Conservation (phyloP, 2,329 filamentous ascomycete genomes). For the Penicillium griseofulvum region DNA sequence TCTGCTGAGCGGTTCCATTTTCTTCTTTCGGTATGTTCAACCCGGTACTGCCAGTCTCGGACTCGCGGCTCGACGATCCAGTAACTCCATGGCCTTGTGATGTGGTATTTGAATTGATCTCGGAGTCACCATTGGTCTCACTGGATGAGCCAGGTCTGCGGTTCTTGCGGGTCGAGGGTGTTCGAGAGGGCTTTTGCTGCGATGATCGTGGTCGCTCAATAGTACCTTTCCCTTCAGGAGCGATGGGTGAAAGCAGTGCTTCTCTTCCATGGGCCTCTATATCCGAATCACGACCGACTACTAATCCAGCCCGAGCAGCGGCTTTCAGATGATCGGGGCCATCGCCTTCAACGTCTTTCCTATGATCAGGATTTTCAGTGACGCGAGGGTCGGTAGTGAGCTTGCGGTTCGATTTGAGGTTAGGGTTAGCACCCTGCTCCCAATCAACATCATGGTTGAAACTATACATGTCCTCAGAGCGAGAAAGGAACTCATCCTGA, state of each 20-base stretch:
- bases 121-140: constrained; percentile 18
- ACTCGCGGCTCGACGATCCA: constrained; percentile 70
- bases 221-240: constrained; percentile 63
- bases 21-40: constrained; percentile 49
- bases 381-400: constrained; percentile 58
- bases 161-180: constrained; percentile 20
- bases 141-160: constrained; percentile 15
- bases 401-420: constrained; percentile 55
- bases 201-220: constrained; percentile 52
- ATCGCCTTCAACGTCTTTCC: constrained; percentile 73
- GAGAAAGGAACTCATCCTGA: constrained; percentile 57
- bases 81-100: constrained; percentile 58
- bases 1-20: constrained; percentile 51
- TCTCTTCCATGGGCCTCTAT: constrained; percentile 65
- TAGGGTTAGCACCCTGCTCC: constrained; percentile 57
- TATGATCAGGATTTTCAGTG: constrained; percentile 61
- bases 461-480: constrained; percentile 59
- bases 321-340: constrained; percentile 73
- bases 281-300: constrained; percentile 67
- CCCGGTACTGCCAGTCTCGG: constrained; percentile 79
- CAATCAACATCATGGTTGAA: constrained; percentile 75
- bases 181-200: constrained; percentile 32
- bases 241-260: constrained; percentile 64
- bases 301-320: constrained; percentile 60
- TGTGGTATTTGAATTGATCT: constrained; percentile 21